Percentiles rank a stretch among this genome's conserved stretches.
Evolutionary conservation across 345 rosid genomes (phyloP).

Genomic region (Jatropha curcas): DNA sequence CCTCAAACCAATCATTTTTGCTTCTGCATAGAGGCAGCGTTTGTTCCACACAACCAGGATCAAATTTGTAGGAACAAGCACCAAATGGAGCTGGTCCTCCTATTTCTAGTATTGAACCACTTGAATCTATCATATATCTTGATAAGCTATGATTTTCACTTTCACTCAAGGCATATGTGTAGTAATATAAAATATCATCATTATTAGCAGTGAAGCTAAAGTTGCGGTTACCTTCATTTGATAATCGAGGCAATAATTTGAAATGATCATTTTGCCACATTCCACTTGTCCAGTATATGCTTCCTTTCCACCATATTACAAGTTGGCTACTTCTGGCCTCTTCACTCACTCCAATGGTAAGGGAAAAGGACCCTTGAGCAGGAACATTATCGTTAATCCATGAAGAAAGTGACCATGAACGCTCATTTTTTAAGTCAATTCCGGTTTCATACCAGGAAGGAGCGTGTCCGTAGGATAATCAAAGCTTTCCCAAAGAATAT

Average conservation of each 20-base stretch:
- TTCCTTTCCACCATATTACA: slow-evolving; percentile 17
- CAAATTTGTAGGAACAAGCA: background rate
- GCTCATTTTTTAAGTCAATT: background rate
- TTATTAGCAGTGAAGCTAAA: slow-evolving; percentile 21
- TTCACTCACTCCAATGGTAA: slow-evolving; percentile 9
- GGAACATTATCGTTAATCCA: background rate
- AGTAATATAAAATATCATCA: slow-evolving; percentile 7
- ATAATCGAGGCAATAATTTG: background rate
- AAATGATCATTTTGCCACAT: slow-evolving; percentile 13
- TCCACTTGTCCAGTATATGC: slow-evolving; percentile 17
- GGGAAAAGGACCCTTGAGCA: slow-evolving; percentile 17
- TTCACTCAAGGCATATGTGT: background rate
- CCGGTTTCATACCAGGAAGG: slow-evolving; percentile 36
- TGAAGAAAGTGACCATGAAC: slow-evolving; percentile 1
- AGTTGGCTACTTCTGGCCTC: background rate
- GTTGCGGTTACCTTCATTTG: background rate
- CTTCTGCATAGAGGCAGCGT: slow-evolving; percentile 14
- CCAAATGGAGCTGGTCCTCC: background rate
- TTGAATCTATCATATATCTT: background rate
- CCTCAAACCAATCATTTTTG: background rate
- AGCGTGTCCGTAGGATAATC: slow-evolving; percentile 45
- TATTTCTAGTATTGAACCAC: slow-evolving; percentile 4
- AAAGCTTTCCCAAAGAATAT: slow-evolving; percentile 40
- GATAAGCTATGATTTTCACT: slow-evolving; percentile 10
- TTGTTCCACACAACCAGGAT: background rate